Conservation (phyloP, 768 basidiomycete genomes). For the Termitomyces sp. region DNA sequence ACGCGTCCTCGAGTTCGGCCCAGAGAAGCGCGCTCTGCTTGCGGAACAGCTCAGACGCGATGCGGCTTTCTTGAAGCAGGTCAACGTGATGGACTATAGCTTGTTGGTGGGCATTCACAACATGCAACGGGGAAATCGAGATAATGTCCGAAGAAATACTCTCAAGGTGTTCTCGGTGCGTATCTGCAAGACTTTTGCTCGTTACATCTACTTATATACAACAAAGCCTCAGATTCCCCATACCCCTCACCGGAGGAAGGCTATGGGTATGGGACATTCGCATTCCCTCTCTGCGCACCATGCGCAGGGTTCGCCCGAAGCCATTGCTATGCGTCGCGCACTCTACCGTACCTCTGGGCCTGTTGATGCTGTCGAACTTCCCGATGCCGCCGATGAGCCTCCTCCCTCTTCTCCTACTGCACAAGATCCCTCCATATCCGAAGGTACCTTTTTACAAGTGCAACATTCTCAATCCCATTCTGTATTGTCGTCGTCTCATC, state of each 20-base stretch:
- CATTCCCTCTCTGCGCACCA: conserved; percentile 25
- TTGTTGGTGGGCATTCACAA: conserved; percentile 93
- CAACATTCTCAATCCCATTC: not conserved
- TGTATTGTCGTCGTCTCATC: not conserved
- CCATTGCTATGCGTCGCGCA: conserved; percentile 79
- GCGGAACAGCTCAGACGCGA: conserved; percentile 90
- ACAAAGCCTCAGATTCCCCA: conserved; percentile 65
- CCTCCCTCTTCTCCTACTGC: not conserved
- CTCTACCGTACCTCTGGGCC: conserved; percentile 74
- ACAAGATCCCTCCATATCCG: not conserved
- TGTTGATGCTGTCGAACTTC: conserved; percentile 34
- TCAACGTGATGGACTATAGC: conserved; percentile 96
- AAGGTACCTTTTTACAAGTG: not conserved
- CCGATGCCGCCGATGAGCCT: conserved; percentile 16
- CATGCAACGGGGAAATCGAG: conserved; percentile 85
- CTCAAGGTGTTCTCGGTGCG: conserved; percentile 89
- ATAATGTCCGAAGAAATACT: conserved; percentile 88
- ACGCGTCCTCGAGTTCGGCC: conserved; percentile 84
- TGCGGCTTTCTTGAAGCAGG: conserved; percentile 73
- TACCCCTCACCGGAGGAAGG: conserved; percentile 52
- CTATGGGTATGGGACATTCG: conserved; percentile 17
- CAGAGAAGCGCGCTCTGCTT: conserved; percentile 89
- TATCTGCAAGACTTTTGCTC: conserved; percentile 12
- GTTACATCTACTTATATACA: not conserved
- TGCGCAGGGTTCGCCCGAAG: conserved; percentile 66